phyloP scores from a whole-genome alignment of 2,329 filamentous ascomycete genomes.

The Tolypocladium sp. region DNA sequence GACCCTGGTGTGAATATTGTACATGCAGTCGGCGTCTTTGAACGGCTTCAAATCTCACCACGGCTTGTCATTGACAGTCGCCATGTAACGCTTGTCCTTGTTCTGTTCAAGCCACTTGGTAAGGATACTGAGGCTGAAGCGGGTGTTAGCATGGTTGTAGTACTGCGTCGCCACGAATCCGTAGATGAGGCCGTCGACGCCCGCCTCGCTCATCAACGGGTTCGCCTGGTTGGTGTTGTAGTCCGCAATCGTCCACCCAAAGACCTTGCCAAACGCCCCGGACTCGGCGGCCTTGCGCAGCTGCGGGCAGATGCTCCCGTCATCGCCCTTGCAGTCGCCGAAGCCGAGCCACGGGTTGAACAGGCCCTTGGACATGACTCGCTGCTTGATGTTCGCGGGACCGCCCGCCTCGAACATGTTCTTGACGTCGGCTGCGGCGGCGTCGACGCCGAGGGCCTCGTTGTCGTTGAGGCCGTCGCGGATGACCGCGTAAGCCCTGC shows the following conservation, averaged over 20 bases:
- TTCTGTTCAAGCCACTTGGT: neutral
- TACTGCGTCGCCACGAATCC: neutral
- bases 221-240: neutral
- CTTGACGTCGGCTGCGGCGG: neutral
- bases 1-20: neutral
- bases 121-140: neutral
- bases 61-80: neutral
- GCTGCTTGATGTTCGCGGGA: neutral
- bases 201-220: neutral
- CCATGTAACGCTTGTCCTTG: neutral
- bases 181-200: conserved; percentile 4
- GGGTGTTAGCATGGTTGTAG: neutral
- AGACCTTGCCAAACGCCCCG: neutral
- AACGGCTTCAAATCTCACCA: neutral
- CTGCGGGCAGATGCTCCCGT: neutral
- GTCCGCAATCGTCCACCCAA: neutral
- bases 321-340: conserved; percentile 1
- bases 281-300: neutral
- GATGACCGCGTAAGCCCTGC: conserved; percentile 1
- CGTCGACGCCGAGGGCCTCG: conserved; percentile 4
- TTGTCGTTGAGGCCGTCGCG: neutral
- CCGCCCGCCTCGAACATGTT: neutral
- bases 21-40: neutral
- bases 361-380: conserved; percentile 3
- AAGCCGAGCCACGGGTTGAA: conserved; percentile 1